Conservation (phyloP, 495 filamentous ascomycete genomes). For the Elasticomyces elasticus region DNA sequence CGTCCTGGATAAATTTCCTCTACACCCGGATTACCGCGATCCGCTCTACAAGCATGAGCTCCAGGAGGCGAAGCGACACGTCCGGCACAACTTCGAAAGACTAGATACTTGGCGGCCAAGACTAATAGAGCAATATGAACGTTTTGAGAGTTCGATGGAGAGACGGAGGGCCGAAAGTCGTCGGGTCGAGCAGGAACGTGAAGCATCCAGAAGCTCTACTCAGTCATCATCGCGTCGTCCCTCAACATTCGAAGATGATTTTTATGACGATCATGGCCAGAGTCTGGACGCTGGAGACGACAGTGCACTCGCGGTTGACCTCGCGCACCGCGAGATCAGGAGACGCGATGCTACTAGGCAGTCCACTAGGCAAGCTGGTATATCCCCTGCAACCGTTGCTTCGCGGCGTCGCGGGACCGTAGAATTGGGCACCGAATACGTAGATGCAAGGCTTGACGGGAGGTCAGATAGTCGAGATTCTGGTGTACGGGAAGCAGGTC, state of each 20-base stretch:
- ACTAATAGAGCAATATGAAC: slow-evolving; percentile 55
- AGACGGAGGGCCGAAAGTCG: slow-evolving; percentile 26
- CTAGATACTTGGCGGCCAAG: slow-evolving; percentile 58
- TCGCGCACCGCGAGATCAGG: slow-evolving; percentile 64
- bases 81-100: slow-evolving; percentile 44
- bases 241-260: slow-evolving; percentile 1
- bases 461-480: not conserved
- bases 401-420: slow-evolving; percentile 44
- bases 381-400: slow-evolving; percentile 46
- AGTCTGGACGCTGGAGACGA: slow-evolving; percentile 58
- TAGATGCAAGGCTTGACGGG: not conserved
- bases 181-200: slow-evolving; percentile 7
- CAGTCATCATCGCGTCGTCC: slow-evolving; percentile 14
- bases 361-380: slow-evolving; percentile 44
- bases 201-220: not conserved
- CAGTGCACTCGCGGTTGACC: slow-evolving; percentile 63
- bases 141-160: slow-evolving; percentile 46
- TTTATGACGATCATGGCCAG: slow-evolving; percentile 9
- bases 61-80: slow-evolving; percentile 41
- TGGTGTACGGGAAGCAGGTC: slow-evolving; percentile 12
- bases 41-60: slow-evolving; percentile 41
- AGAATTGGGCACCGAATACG: not conserved
- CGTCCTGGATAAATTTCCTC: slow-evolving; percentile 31
- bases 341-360: slow-evolving; percentile 53
- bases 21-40: slow-evolving; percentile 39